Evolutionary conservation across 768 basidiomycete genomes (phyloP).

Genomic region (Hygrophoropsis aurantiaca): DNA sequence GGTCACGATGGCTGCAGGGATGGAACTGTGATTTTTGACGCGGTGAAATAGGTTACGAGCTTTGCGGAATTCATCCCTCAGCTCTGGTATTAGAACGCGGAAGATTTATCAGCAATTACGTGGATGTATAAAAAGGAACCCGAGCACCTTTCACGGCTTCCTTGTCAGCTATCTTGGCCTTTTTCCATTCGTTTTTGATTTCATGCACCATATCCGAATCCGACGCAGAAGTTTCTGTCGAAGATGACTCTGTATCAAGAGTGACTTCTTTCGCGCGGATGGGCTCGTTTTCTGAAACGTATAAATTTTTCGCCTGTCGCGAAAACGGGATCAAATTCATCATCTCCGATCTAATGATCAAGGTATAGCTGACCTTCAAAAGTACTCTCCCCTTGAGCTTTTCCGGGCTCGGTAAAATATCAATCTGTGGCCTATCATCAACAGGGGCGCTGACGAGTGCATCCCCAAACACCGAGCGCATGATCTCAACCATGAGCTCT

Average conservation of each 20-base stretch:
- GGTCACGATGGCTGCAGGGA: conserved; percentile 12
- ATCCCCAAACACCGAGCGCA: conserved; percentile 62
- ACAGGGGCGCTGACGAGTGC: conserved; percentile 48
- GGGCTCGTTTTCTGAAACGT: conserved; percentile 42
- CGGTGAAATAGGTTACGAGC: conserved; percentile 42
- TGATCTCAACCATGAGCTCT: conserved; percentile 72
- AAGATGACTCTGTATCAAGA: conserved; percentile 43
- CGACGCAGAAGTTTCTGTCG: conserved; percentile 38
- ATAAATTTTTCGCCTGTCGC: conserved; percentile 74
- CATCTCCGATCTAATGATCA: background rate
- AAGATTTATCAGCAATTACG: conserved; percentile 2
- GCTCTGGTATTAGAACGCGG: conserved; percentile 31
- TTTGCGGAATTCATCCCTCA: conserved; percentile 41
- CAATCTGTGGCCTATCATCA: conserved; percentile 48
- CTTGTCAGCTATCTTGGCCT: conserved; percentile 24
- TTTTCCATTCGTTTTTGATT: conserved; percentile 24
- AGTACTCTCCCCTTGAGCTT: conserved; percentile 76
- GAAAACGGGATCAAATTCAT: background rate
- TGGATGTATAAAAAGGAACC: background rate
- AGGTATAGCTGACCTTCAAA: conserved; percentile 60
- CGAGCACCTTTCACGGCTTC: conserved; percentile 36
- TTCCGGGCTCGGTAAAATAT: conserved; percentile 78
- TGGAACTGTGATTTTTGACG: conserved; percentile 31
- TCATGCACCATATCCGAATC: conserved; percentile 28
- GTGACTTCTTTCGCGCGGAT: conserved; percentile 30